These are phyloP conservation scores for Tritrichomonas musculus DNA, from an alignment of 208 protist genomes.

Conservation along the genomic window DNA sequence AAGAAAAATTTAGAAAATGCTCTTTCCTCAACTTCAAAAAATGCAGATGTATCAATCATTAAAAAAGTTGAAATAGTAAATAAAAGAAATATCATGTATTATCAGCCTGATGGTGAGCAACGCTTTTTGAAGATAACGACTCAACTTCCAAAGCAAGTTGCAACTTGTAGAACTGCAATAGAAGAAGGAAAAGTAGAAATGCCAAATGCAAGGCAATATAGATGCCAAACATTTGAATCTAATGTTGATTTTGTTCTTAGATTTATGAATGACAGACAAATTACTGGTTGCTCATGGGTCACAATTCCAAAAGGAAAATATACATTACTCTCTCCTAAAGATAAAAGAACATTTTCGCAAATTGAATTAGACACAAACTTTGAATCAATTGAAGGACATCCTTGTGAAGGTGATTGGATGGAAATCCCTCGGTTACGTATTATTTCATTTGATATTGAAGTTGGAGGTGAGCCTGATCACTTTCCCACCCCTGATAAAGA, in stretches of 20 bases:
- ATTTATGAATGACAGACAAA: conserved; percentile 86
- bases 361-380: conserved; percentile 55
- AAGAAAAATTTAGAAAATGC: conserved; percentile 32
- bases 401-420: conserved; percentile 67
- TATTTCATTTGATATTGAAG: conserved; percentile 91
- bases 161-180: conserved; percentile 43
- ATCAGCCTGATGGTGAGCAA: background rate
- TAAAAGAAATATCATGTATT: conserved; percentile 38
- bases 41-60: background rate
- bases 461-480: conserved; percentile 82
- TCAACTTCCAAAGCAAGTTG: conserved; percentile 44
- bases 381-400: conserved; percentile 61
- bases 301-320: background rate
- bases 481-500: conserved; percentile 96
- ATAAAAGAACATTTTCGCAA: conserved; percentile 34
- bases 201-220: background rate
- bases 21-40: background rate
- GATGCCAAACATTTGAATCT: conserved; percentile 89
- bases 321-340: background rate
- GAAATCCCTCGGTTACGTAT: conserved; percentile 93
- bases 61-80: background rate
- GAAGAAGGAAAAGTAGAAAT: conserved; percentile 36
- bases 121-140: conserved; percentile 49
- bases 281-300: conserved; percentile 69
- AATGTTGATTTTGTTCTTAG: conserved; percentile 94